A percentile compares a stretch with the other conserved stretches of the same genome.
Evolutionary conservation across 2,329 filamentous ascomycete species (phyloP).

Genomic region (Tricladium varicosporioides): DNA sequence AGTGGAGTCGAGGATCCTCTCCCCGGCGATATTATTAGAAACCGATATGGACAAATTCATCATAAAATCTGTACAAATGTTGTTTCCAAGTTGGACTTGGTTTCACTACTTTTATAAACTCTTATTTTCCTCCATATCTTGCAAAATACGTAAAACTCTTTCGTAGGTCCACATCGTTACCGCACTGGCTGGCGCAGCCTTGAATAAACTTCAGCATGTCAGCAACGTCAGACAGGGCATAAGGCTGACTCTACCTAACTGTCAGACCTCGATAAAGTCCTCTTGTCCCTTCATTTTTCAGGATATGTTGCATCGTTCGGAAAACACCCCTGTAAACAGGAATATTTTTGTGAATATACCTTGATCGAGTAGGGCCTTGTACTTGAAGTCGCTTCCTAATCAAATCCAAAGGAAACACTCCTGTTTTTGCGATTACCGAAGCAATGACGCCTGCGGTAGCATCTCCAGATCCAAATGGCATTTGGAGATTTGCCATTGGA

Average conservation of each 20-base stretch:
- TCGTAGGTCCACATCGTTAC: constrained; percentile 80
- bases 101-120: not conserved
- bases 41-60: too few relatives aligned
- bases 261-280: constrained; percentile 86
- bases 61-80: not conserved
- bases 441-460: constrained; percentile 79
- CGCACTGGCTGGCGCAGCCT: constrained; percentile 80
- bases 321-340: constrained; percentile 73
- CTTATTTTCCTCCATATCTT: constrained; percentile 22
- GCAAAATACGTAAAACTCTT: constrained; percentile 44
- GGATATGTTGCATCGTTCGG: constrained; percentile 64
- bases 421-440: constrained; percentile 80
- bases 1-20: not conserved
- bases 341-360: constrained; percentile 84
- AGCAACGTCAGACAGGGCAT: not conserved
- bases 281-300: constrained; percentile 69
- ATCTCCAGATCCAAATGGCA: constrained; percentile 76
- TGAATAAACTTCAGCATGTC: constrained; percentile 60
- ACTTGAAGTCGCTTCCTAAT: constrained; percentile 93
- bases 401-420: constrained; percentile 88
- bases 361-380: constrained; percentile 78
- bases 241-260: constrained; percentile 50
- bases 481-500: constrained; percentile 50
- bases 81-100: not conserved
- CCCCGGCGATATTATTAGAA: not conserved